Base-by-base conservation (phyloP, 73 alveolate genomes). In the Stentor coeruleus region DNA sequence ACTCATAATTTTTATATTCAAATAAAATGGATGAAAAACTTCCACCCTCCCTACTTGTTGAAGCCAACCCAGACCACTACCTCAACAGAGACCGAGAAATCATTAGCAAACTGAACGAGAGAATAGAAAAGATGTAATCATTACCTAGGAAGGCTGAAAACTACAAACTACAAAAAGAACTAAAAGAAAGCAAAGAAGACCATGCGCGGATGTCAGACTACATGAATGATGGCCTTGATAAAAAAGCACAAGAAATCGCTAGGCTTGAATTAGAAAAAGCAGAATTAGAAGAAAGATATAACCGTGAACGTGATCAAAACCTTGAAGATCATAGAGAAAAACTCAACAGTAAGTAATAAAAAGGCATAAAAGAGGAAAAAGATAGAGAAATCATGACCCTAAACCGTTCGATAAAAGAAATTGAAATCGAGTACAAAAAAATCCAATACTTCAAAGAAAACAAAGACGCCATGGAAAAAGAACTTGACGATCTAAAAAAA, bases 401-500 rank as follows among this genome's bases (percentile, higher is more conserved):
- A 37, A 14, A 39, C 1, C 15, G 20, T 37, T 20, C 33, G 58
- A 75, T 36, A 38, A 20, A 75, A 20, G 81, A 75, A 38, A 6
- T 75, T 33, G 35, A 75, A 39, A 20, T 20, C 14, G 83, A 75
- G 39, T 20, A 26, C 26, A 75, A 75, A 39, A 40, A 75, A 6
- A 35, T 58, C 20, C 6, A 85, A 30, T 36, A 80, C 39, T 85
- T 77, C 58, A 84, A 85, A 81, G 59, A 83, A 35, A 37, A 33
- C 58, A 85, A 60, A 59, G 58, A 82, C 59, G 39, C 49, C 37
- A 79, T 40, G 39, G 76, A 83, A 6, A 86, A 82, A 4, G 85
- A 82, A 35, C 76, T 83, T 35, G 83, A 79, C 14, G 82, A 76
- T 28, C 14, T 85, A 4, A 35, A 42, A 35, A 14, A 72, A 6